phyloP scores from a whole-genome alignment of 345 rosid species.

The Brassica rapa region DNA sequence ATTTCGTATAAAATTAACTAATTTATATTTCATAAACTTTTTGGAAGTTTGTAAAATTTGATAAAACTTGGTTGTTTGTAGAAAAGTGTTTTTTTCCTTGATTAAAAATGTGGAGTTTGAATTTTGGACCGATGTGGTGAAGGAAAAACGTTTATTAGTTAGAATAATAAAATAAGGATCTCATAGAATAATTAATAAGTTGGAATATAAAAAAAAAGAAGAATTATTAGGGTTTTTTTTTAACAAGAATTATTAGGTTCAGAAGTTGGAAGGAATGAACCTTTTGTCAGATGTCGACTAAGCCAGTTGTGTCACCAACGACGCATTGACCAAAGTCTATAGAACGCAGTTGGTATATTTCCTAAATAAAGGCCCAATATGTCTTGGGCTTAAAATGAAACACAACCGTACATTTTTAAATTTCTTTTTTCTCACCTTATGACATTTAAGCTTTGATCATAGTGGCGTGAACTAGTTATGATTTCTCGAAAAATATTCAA shows the following conservation, averaged over 20 bases:
- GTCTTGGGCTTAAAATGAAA: not conserved
- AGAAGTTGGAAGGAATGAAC: conserved; percentile 3
- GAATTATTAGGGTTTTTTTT: not conserved
- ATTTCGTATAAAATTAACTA: not conserved
- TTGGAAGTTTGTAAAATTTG: not conserved
- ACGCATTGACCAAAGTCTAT: not conserved
- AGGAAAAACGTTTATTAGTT: not conserved
- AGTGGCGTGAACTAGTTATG: not conserved
- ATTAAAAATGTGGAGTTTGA: not conserved
- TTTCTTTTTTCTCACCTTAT: not conserved
- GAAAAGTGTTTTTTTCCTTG: not conserved
- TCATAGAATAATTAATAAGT: not conserved
- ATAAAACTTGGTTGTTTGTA: not conserved
- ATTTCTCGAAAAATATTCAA: not conserved
- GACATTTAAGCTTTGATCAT: not conserved
- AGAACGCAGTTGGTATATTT: not conserved
- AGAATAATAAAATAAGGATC: conserved; percentile 10
- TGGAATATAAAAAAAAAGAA: not conserved
- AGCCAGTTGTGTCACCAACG: not conserved
- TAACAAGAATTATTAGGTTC: not conserved
- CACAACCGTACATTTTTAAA: not conserved
- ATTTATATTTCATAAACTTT: not conserved
- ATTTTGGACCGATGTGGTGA: not conserved
- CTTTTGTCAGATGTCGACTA: conserved; percentile 9
- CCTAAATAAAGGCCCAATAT: conserved; percentile 4